Evolutionary conservation across 768 basidiomycete species (phyloP), one percentile per base, ranked within the genome.

Genomic region (Rhizopogon rudus): DNA sequence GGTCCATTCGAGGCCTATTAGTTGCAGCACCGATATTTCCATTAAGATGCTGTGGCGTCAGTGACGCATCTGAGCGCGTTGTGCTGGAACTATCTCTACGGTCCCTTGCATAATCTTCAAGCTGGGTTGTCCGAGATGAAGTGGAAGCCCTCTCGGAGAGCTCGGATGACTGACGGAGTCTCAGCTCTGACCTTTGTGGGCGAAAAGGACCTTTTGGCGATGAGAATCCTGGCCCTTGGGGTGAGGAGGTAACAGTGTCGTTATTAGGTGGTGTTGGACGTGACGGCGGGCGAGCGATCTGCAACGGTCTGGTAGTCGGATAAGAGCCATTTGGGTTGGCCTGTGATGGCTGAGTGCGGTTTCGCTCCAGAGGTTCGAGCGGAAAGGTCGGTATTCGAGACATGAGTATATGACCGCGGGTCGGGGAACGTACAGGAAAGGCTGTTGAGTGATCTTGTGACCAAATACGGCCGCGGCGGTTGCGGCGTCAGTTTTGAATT

Each of bases 121-220:
- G 35, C 39, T 22, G 65, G 44, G 61, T 63, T 52, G 58, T 53
- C 48, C 68, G 70, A 22, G 79, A 80, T 33, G 78, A 77, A 5
- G 71, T 68, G 14, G 80, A 82, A 39, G 71, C 67, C 20, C 74
- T 73, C 56, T 84, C 83, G 42, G 80, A 77, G 58, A 81, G 73
- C 48, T 86, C 83, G 20, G 82, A 78, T 52, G 71, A 67, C 54
- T 75, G 71, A 35, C 84, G 77, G 52, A 73, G 73, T 65, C 87
- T 77, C 40, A 84, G 69, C 48, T 87, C 87, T 13, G 87, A 88
- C 64, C 86, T 74, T 64, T 82, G 81, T 13, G 87, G 87, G 45
- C 87, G 80, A 49, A 79, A 73, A 16, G 87, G 86, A 16, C 80
- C 81, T 57, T 73, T 71, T 9, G 77, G 72, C 13, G 77, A 71